Base-by-base conservation (phyloP, 495 filamentous ascomycete genomes). In the Penicillium cosmopolitanum region DNA sequence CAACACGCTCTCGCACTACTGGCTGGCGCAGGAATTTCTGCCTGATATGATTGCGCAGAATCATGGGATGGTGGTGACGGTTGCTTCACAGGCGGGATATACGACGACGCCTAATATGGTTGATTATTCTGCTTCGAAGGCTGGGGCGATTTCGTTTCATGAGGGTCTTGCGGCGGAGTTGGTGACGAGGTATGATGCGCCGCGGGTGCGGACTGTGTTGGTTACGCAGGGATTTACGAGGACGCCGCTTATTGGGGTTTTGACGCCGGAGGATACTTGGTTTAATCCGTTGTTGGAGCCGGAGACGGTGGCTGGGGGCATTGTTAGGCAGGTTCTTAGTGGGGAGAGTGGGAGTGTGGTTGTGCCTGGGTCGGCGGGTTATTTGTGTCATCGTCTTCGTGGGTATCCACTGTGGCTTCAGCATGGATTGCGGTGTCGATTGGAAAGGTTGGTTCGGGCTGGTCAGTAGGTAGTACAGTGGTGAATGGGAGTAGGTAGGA, bases 31-130 rank as follows among this genome's bases (percentile, higher is more conserved):
- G 58, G 82, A 88, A 56, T 92, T 92, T 77, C 76, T 92, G 2
- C 89, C 89, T 0, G 65, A 72, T 53, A 89, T 92, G 79, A 69
- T 89, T 44, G 58, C 71, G 40, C 48, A 50, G 6, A 86, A 92
- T 76, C 88, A 92, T 71, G 89, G 89, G 53, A 89, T 89, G 80
- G 73, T 92, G 15, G 85, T 92, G 9, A 92, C 89, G 0, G 82
- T 93, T 16, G 84, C 89, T n/a, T 84, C 78, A 18, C 74, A 83
- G 51, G 86, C 87, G 0, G 80, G 81, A 0, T 88, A 84, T 73
- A 61, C 84, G 4, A 77, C 81, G 0, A 78, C 86, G 12, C 84
- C 88, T 5, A 80, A 81, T 69, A 85, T 91, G 82, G 82, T 86
- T 19, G 86, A 88, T 67, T 92, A 92, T 73, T 80, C 76, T 2